Evolutionary conservation across 306 rosid genomes (phyloP), one percentile per base, ranked within the genome.

Genomic region (Citrullus mucosospermus): DNA sequence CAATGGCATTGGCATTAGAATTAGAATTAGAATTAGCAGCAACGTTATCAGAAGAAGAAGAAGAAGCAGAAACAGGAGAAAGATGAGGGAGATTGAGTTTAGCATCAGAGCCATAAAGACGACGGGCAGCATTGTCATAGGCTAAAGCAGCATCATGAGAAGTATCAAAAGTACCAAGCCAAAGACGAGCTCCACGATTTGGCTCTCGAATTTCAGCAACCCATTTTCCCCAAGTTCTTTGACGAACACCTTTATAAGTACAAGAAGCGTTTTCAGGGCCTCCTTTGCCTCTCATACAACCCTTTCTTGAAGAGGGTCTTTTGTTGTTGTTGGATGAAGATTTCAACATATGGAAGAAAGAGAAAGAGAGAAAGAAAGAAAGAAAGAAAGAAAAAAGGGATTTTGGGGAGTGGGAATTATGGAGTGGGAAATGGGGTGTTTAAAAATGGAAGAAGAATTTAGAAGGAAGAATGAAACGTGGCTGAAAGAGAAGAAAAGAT

Each of bases 171-270:
- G 98, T 94, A 16, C 98, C 98, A 3, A 94, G 88, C 98, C 98
- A 92, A 68, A 94, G 96, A 2, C 97, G 90, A 9, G 95, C 92
- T 8, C 98, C 98, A 0, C 98, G 91, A 10, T 92, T 92, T 54
- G 97, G 98, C 60, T 92, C 98, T 0, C 98, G 96, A 78, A 92
- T 92, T 78, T 94, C 98, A 41, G 97, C 98, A 20, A 94, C 98
- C 98, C 98, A 94, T 83, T 92, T 94, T 0, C 98, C 98, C 98
- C 98, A 94, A 0, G 98, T 92, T 72, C 98, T 85, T 80, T 94
- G 98, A 2, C 98, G 85, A 8, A 94, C 98, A 2, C 98, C 98
- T 39, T 90, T 94, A 89, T 83, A 94, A 75, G 93, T 83, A 89
- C 98, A 94, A 41, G 61, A 78, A 0, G 98, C 92, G 12, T 94